Evolutionary conservation across 495 filamentous ascomycete species (phyloP).

Genomic region (Talaromyces thailandensis): DNA sequence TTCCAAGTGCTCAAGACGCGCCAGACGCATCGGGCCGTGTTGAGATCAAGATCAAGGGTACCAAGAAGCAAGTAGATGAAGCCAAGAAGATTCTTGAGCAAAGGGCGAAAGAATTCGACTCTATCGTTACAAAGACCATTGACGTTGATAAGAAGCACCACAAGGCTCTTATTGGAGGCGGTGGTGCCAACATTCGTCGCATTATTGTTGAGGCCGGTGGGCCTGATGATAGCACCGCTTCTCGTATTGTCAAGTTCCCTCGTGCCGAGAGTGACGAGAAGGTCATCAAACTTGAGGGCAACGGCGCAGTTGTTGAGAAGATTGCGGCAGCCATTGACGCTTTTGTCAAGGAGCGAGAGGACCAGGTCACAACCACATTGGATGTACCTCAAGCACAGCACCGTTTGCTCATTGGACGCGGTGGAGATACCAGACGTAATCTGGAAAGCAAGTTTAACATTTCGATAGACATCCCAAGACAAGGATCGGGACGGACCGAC

Average conservation of each 20-base stretch:
- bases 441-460: slow-evolving; percentile 89
- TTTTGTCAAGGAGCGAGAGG: slow-evolving; percentile 70
- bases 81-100: slow-evolving; percentile 83
- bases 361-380: slow-evolving; percentile 62
- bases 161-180: slow-evolving; percentile 76
- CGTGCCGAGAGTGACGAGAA: slow-evolving; percentile 66
- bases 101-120: slow-evolving; percentile 75
- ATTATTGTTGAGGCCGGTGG: slow-evolving; percentile 85
- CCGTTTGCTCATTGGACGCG: slow-evolving; percentile 81
- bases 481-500: slow-evolving; percentile 55
- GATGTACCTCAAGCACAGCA: slow-evolving; percentile 85
- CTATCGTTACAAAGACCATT: slow-evolving; percentile 72
- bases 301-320: slow-evolving; percentile 73
- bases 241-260: slow-evolving; percentile 87
- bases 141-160: slow-evolving; percentile 89
- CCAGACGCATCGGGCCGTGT: slow-evolving; percentile 55
- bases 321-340: slow-evolving; percentile 73
- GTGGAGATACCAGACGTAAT: slow-evolving; percentile 71
- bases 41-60: slow-evolving; percentile 83
- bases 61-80: slow-evolving; percentile 77
- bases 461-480: slow-evolving; percentile 79
- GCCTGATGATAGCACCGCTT: slow-evolving; percentile 70
- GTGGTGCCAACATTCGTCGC: slow-evolving; percentile 75
- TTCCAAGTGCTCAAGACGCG: slow-evolving; percentile 58
- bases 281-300: slow-evolving; percentile 78